Conservation (phyloP, 257 asterid species). For the Plantago ovata region DNA sequence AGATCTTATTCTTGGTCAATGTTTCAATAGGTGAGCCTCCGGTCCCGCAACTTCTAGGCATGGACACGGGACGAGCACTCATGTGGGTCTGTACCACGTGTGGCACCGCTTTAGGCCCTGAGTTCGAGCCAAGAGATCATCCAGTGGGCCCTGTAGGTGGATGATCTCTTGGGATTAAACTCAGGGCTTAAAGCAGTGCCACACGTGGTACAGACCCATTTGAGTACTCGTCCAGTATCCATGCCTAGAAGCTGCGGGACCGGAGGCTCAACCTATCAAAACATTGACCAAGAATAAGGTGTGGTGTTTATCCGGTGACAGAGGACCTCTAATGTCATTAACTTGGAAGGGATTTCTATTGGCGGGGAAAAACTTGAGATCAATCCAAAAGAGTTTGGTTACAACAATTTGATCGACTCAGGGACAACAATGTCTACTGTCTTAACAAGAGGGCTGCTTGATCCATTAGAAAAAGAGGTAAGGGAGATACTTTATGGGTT, state of each 20-base stretch:
- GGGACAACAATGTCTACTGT: background rate
- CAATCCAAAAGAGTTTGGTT: background rate
- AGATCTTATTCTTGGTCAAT: conserved; percentile 14
- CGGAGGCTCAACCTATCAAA: conserved; percentile 21
- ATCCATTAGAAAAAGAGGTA: conserved; percentile 1
- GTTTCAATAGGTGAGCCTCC: conserved; percentile 28
- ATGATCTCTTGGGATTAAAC: conserved; percentile 10
- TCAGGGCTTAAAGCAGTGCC: background rate
- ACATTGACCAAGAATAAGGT: conserved; percentile 19
- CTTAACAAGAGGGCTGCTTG: background rate
- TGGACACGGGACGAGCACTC: conserved; percentile 25
- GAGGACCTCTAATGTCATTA: conserved; percentile 17
- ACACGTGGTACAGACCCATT: conserved; percentile 20
- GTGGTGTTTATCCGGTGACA: background rate
- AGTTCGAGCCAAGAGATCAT: background rate
- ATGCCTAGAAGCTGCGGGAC: conserved; percentile 21
- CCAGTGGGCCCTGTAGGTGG: conserved; percentile 6
- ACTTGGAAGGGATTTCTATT: conserved; percentile 18
- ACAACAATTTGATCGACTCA: background rate
- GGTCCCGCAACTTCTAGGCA: conserved; percentile 18
- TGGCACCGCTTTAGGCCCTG: background rate
- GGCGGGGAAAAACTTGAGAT: background rate
- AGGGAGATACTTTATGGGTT: background rate
- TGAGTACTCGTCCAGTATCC: conserved; percentile 22
- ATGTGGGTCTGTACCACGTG: conserved; percentile 22